Evolutionary conservation across 768 basidiomycete species (phyloP).

Genomic region (Porphyrellus cyaneotinctus): DNA sequence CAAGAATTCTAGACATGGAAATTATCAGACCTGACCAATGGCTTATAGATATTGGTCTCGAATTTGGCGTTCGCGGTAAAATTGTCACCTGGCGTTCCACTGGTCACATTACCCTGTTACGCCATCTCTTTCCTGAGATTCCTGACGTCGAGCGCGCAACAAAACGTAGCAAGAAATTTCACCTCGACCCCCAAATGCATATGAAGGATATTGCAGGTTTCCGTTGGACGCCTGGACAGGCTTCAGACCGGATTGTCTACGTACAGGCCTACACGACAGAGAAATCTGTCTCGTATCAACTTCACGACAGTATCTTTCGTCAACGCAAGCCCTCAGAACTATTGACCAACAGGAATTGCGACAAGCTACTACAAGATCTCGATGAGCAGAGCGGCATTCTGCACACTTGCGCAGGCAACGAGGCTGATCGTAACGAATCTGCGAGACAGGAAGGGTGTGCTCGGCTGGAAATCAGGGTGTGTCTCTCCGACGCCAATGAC

Average conservation of each 20-base stretch:
- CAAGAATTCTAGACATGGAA: background rate
- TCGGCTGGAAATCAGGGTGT: background rate
- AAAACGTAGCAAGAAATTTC: accelerated
- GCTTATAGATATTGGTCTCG: background rate
- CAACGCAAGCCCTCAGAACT: background rate
- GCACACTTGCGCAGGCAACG: background rate
- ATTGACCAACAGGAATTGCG: background rate
- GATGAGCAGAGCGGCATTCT: background rate
- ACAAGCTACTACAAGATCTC: background rate
- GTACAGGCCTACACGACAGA: conserved; percentile 9
- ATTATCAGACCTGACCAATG: background rate
- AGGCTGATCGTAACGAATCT: too few relatives aligned
- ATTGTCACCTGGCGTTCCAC: background rate
- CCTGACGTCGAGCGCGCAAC: accelerated
- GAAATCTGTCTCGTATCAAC: conserved; percentile 8
- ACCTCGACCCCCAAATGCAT: background rate
- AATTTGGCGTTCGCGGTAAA: background rate
- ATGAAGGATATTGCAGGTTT: conserved; percentile 7
- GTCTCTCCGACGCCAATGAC: background rate
- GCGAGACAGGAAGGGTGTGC: conserved; percentile 8
- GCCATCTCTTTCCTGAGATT: background rate
- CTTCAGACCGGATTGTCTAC: background rate
- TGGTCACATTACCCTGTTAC: background rate
- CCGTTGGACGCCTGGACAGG: background rate
- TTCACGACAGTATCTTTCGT: background rate